Conservation (phyloP, 208 protist species). For the Crithidia sp. region DNA sequence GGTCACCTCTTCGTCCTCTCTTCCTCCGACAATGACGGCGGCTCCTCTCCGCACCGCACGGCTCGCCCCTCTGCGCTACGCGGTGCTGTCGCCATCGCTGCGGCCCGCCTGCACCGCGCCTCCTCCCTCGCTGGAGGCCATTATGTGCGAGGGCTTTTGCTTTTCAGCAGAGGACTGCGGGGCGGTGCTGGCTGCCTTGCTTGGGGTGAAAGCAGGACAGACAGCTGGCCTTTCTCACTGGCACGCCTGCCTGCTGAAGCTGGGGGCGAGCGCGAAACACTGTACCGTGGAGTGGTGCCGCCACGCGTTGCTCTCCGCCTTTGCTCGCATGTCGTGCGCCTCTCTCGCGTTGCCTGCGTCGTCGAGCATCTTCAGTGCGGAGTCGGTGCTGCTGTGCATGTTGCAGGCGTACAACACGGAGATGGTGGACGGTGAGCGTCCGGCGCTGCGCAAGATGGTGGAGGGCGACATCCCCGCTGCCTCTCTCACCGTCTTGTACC, state of each 20-base stretch:
- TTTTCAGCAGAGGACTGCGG: conserved; percentile 29
- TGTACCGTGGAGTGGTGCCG: conserved; percentile 62
- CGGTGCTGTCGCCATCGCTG: not conserved
- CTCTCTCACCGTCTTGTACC: conserved; percentile 56
- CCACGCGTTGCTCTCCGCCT: conserved; percentile 50
- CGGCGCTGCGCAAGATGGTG: conserved; percentile 67
- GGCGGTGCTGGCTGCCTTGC: conserved; percentile 14
- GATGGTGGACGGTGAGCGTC: conserved; percentile 66
- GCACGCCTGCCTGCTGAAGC: conserved; percentile 48
- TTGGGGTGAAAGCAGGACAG: conserved; percentile 5
- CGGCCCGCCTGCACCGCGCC: conserved; percentile 2
- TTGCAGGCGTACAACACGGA: conserved; percentile 79
- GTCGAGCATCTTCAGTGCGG: conserved; percentile 10
- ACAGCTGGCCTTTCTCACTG: conserved; percentile 34
- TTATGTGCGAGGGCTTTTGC: conserved; percentile 19
- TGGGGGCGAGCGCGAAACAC: conserved; percentile 42
- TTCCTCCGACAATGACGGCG: no score
- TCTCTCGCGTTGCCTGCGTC: not conserved
- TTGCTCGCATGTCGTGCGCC: conserved; percentile 35
- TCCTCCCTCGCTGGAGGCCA: conserved; percentile 7
- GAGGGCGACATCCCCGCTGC: conserved; percentile 72
- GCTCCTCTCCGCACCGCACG: not conserved
- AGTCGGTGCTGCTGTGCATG: conserved; percentile 55
- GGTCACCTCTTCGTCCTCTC: not conserved
- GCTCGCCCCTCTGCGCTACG: conserved; percentile 16